Base-by-base conservation (phyloP, 805 yeast species). In the Monosporozyma aquatica region DNA sequence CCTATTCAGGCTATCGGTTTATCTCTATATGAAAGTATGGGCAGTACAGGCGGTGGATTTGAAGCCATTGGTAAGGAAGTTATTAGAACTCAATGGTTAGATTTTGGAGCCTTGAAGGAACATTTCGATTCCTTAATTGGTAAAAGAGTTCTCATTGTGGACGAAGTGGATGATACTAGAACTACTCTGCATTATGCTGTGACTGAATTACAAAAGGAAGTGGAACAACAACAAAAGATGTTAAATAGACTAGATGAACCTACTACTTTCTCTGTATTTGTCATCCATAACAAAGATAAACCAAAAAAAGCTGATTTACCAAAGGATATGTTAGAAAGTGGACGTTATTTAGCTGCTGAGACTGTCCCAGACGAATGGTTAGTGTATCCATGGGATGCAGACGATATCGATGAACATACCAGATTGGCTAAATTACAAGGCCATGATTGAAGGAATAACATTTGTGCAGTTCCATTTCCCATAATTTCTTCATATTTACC, bases 101-200 rank as follows among this genome's bases (percentile, higher is more conserved):
- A 86, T 58, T 83, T 85, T 63, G 80, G 83, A 50, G 76, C 83
- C 38, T 67, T 83, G 41, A 72, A 70, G 39, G 70, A 76, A 62
- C 85, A 80, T 63, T 77, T 80, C 50, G 83, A 80, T 51, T 79
- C 85, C 37, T 70, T 86, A 48, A 80, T 86, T 45, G 95, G 94
- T 52, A 86, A 85, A 65, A 80, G 78, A 58, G 71, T 86, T 29
- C 66, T 86, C 50, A 83, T 86, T 54, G 92, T 86, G 27, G 95
- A 86, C 62, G 95, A 86, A 67, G 95, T 86, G 37, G 95, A 86
- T 62, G 95, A 86, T 60, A 84, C 95, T 20, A 81, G 95, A 71
- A 86, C 95, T 41, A 86, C 95, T 2, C 68, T 86, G 44, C 90
- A 83, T 59, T 86, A 85, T 56, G 95, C 95, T 2, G 74, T 85